A percentile compares a stretch with the other conserved stretches of the same genome.
phyloP scores from a whole-genome alignment of 345 rosid genomes.

The Eucalyptus curtisii region DNA sequence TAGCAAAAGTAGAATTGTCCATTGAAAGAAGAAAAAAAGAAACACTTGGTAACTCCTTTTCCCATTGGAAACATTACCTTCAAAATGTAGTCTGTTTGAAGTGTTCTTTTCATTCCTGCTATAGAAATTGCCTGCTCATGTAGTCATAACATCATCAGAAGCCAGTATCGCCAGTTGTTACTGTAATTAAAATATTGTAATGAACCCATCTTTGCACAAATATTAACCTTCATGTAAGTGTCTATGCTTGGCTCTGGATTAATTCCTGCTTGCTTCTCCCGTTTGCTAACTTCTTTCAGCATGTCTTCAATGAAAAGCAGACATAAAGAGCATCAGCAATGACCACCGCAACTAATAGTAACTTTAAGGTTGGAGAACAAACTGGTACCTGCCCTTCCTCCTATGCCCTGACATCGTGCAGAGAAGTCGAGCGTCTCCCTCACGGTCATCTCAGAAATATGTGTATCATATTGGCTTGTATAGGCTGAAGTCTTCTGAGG shows the following conservation, averaged over 20 bases:
- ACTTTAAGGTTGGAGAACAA: neutral
- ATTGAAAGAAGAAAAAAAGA: neutral
- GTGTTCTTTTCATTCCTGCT: constrained; percentile 18
- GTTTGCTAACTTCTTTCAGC: constrained; percentile 21
- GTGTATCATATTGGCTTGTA: constrained; percentile 22
- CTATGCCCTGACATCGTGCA: constrained; percentile 27
- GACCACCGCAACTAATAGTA: neutral
- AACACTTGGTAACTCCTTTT: neutral
- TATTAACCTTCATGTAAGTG: constrained; percentile 38
- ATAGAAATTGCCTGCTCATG: constrained; percentile 33
- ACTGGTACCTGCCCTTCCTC: constrained; percentile 8
- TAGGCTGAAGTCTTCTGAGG: constrained; percentile 27
- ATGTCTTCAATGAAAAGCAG: constrained; percentile 2
- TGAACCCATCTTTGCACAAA: neutral
- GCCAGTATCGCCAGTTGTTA: neutral
- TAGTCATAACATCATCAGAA: neutral
- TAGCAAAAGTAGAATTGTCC: too few relatives aligned
- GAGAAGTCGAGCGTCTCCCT: constrained; percentile 28
- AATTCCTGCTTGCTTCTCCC: constrained; percentile 36
- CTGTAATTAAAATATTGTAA: neutral
- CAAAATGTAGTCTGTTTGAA: constrained; percentile 45
- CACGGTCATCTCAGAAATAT: constrained; percentile 22
- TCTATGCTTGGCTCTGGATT: constrained; percentile 41
- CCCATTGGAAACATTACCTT: constrained; percentile 12
- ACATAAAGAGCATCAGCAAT: neutral